phyloP scores from a whole-genome alignment of 2,329 filamentous ascomycete species.

The Hypoxylon sp. region DNA sequence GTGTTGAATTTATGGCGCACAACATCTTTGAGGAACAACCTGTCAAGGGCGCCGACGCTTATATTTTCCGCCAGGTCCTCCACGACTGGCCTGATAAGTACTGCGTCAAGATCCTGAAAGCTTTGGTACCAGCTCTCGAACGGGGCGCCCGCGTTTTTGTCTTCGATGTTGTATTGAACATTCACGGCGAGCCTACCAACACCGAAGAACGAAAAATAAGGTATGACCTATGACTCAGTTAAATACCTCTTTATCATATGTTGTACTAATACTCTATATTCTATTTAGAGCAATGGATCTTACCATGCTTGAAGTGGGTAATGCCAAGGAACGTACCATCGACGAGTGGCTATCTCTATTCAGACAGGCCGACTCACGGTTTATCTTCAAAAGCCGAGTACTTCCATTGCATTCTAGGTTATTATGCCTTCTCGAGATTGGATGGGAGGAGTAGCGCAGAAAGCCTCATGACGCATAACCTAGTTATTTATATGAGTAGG shows the following conservation, averaged over 20 bases:
- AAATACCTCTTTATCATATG: background rate
- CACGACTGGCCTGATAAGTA: conserved; percentile 62
- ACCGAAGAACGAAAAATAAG: conserved; percentile 15
- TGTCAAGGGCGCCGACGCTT: conserved; percentile 56
- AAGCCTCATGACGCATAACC: background rate
- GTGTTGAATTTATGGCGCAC: conserved; percentile 52
- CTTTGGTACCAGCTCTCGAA: conserved; percentile 38
- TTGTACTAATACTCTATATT: background rate
- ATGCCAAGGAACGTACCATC: conserved; percentile 33
- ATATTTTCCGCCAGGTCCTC: conserved; percentile 61
- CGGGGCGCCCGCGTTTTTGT: conserved; percentile 9
- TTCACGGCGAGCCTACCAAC: conserved; percentile 13
- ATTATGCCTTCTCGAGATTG: conserved; percentile 21
- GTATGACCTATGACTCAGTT: background rate
- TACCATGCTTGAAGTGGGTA: conserved; percentile 21
- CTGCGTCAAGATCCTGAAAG: conserved; percentile 50
- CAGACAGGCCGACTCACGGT: conserved; percentile 18
- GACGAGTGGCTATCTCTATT: conserved; percentile 27
- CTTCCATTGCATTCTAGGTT: conserved; percentile 15
- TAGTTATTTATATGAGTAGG: background rate
- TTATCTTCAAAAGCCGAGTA: conserved; percentile 12
- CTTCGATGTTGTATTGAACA: conserved; percentile 21
- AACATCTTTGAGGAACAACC: conserved; percentile 61
- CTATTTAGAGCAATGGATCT: conserved; percentile 28
- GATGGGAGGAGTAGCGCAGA: conserved; percentile 17